Evolutionary conservation across 768 basidiomycete genomes (phyloP), one percentile per base, ranked within the genome.

Genomic region (Filobasidium wieringae): DNA sequence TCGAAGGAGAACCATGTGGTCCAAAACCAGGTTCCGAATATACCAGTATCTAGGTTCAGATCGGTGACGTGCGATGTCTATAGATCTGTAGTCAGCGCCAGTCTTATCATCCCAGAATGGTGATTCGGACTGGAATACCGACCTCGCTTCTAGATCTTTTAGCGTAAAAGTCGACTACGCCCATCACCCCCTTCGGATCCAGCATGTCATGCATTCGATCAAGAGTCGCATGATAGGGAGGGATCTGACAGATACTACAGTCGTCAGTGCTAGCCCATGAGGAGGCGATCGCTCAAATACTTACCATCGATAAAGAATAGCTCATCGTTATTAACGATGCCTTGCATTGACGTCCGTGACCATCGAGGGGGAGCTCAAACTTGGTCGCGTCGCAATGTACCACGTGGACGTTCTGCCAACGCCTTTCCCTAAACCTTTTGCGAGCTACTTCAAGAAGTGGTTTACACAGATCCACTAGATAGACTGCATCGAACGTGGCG

Each of bases 351-450:
- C 11, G 14, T 27, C 27, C 47, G 47, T 30, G 74, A 70, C 4
- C 75, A 75, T 0, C 77, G 70, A 0, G 74, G 54, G 77, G 84
- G 32, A 87, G 77, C 2, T 75, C 72, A 61, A 88, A 87, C 30
- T 78, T 78, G 37, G 79, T 78, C 0, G 86, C 86, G 67, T 87
- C 86, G 62, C 87, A 84, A 56, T 82, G 83, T 1, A 87, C 72
- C 31, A 84, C 81, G 56, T 79, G 80, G 24, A 88, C 81, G 69
- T 88, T 86, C 41, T 75, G 81, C 84, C 84, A 87, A 1, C 86
- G 86, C 47, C 77, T 78, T 50, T 77, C 77, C 11, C 77, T 78
- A 63, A 86, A 85, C 0, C 86, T 78, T 67, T 79, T 76, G n/a
- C 83, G 76, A 0, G 86, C 86, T 12, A 87, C 79, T 7, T 84